Percentiles rank a stretch among this genome's conserved stretches.
Conservation (phyloP, 129 eudicot species). For the Saussurea involucrata region DNA sequence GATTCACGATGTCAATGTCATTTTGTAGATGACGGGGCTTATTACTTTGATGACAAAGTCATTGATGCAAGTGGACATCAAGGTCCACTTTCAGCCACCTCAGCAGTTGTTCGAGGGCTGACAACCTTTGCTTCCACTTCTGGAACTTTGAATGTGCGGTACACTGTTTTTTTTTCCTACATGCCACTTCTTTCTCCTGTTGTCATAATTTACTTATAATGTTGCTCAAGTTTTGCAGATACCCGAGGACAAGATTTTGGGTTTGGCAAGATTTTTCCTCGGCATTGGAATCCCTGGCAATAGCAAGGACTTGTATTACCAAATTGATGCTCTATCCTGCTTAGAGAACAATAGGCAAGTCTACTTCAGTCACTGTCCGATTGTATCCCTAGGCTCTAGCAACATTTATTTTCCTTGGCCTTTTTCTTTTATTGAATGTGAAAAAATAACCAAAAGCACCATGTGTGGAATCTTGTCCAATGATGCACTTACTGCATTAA, state of each 20-base stretch:
- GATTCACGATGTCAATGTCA: neutral
- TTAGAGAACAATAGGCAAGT: constrained; percentile 81
- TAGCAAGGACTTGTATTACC: constrained; percentile 78
- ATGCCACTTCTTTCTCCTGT: neutral
- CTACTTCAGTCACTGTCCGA: neutral
- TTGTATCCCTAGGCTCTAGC: neutral
- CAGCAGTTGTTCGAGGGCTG: constrained; percentile 81
- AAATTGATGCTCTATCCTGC: constrained; percentile 67
- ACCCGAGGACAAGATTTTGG: constrained; percentile 77
- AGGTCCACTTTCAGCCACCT: constrained; percentile 80
- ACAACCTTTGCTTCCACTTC: constrained; percentile 63
- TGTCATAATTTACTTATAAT: constrained; percentile 6
- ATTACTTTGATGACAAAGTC: constrained; percentile 87
- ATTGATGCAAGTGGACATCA: constrained; percentile 64
- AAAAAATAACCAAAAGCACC: neutral
- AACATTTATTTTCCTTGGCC: neutral
- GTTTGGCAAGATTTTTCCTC: constrained; percentile 92
- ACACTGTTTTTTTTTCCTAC: neutral
- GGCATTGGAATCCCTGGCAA: constrained; percentile 81
- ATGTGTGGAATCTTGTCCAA: neutral
- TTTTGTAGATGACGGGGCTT: constrained; percentile 81
- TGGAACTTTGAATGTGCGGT: constrained; percentile 57
- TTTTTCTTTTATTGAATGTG: neutral
- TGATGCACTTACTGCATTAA: neutral
- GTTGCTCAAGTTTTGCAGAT: constrained; percentile 43